Base-by-base conservation (phyloP, 139 green algal species). In the Coelastrella sp. region DNA sequence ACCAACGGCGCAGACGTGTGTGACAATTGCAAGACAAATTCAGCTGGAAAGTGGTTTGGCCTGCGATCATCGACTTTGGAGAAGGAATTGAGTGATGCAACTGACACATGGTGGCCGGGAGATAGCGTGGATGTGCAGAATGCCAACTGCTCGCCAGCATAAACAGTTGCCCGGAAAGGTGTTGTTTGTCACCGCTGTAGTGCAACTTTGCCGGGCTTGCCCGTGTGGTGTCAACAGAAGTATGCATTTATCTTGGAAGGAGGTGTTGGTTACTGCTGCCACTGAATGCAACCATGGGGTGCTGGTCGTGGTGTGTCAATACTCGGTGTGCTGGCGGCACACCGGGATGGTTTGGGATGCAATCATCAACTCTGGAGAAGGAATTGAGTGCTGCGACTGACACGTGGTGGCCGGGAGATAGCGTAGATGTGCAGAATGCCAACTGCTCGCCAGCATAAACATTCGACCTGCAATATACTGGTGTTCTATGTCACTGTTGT, bases 11-110 rank as follows among this genome's bases (percentile, higher is more conserved):
- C 16, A 8, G 22, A 80, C 19, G 74, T 58, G 6, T 80, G 74
- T 80, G 74, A 22, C 77, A 86, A 74, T 59, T 86, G 80, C 80
- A 86, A 86, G 80, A 23, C 58, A 7, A 75, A 86, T 22, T 59
- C 59, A 2, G 4, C n/a, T 3, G 3, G 20, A 7, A n/a, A 23
- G 8, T 59, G 7, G 59, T 59, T 86, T 23, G 80, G 80, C 8
- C 80, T 86, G n/a, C 58, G 59, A 2, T 10, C 56, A 20, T 74
- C 58, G 2, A 23, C 32, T 3, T 20, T 71, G 11, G 17, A 86
- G 80, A 59, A 57, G 8, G 80, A 86, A 22, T 23, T 86, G n/a
- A 74, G 56, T 11, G n/a, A 20, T 3, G 80, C 80, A 4, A 86
- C 80, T 75, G 60, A 86, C 80, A 86, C 80, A 0, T 86, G 80